Base-by-base conservation (phyloP, 768 basidiomycete genomes). In the Calocybe gangraenosa region DNA sequence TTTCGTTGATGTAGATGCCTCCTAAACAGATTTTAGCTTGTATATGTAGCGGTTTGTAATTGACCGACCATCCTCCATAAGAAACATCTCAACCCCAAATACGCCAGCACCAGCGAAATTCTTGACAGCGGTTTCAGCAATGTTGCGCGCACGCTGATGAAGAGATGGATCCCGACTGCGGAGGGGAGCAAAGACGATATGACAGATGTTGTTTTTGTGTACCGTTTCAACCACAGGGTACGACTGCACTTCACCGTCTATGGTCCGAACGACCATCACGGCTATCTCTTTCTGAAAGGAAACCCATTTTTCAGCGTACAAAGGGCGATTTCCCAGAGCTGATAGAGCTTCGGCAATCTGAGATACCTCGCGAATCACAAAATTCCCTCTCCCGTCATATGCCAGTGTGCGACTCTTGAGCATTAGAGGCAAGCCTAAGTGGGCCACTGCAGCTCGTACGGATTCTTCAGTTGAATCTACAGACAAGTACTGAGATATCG, bases 11-110 rank as follows among this genome's bases (percentile, higher is more conserved):
- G 47, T 82, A 81, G 1, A 97, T 75, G 0, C 71, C 63, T 10
- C 87, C 92, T 94, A 53, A 4, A 15, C 11, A 19, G 22, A 34
- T 25, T 46, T 42, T 28, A 41, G 15, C 21, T 37, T 38, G 40
- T 28, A 48, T 20, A 21, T 34, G 22, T 17, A 37, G 13, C n/a
- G 46, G 23, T 13, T 37, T 22, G 22, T 39, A 15, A 37, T 19
- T 21, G 7, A 60, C 76, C 37, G 55, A 92, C 95, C 93, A 58
- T 94, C 79, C 21, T 75, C 68, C 78, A 95, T 77, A 33, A 97
- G 70, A 68, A 99, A 99, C 92, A 98, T 92, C 64, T 99, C 96
- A 1, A 99, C 94, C 1, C 94, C 96, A 66, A 96, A 98, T 19
- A 97, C 79, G 9, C 96, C 96, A 7, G 93, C 94, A 2, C 94